Conservation (phyloP, 495 filamentous ascomycete genomes). For the Platismatia glauca region DNA sequence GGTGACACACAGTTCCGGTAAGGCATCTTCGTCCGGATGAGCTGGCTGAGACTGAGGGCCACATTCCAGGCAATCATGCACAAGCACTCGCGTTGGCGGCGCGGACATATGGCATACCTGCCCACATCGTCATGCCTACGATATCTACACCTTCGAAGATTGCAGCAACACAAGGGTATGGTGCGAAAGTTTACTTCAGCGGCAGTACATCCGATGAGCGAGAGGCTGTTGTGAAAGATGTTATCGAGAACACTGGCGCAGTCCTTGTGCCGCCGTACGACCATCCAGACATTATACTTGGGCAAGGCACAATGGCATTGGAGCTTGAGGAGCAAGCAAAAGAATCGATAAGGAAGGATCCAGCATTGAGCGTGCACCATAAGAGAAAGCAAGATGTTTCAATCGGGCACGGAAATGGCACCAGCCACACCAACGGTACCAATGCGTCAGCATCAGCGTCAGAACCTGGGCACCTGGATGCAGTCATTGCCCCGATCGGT, state of each 20-base stretch:
- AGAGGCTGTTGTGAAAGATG: constrained; percentile 60
- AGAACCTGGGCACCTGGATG: constrained; percentile 44
- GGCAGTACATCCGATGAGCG: constrained; percentile 74
- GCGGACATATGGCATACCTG: constrained; percentile 50
- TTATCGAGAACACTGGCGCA: constrained; percentile 62
- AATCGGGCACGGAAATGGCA: constrained; percentile 2
- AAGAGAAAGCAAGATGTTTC: constrained; percentile 11
- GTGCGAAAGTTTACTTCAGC: constrained; percentile 71
- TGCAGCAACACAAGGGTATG: constrained; percentile 65
- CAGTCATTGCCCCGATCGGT: constrained; percentile 77
- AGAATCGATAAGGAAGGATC: constrained; percentile 36
- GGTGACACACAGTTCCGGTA: constrained; percentile 85
- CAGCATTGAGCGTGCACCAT: constrained; percentile 17
- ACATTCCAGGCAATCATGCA: constrained; percentile 69
- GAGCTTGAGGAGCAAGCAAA: constrained; percentile 67
- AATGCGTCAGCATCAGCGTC: neutral
- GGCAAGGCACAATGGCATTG: constrained; percentile 81
- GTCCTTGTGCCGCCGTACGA: constrained; percentile 83
- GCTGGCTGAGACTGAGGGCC: neutral
- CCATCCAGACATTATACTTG: constrained; percentile 81
- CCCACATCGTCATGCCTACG: constrained; percentile 82
- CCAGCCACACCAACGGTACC: neutral
- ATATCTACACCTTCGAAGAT: constrained; percentile 82
- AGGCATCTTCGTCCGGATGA: neutral
- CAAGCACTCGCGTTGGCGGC: constrained; percentile 90